Base-by-base conservation (phyloP, 2,329 filamentous ascomycete genomes). In the Neopestalotiopsis clavispora region DNA sequence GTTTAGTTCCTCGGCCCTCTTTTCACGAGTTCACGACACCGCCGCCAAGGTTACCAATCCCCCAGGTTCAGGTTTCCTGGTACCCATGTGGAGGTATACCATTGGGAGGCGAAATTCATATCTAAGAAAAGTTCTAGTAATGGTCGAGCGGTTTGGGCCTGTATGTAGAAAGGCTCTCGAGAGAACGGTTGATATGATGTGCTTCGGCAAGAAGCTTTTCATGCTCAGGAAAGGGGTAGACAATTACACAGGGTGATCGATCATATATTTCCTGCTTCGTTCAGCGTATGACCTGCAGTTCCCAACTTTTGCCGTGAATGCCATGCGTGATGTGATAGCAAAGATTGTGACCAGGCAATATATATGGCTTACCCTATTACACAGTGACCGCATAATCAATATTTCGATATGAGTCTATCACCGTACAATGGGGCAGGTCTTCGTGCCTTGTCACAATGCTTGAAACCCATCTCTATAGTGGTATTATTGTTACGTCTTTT, bases 71-170 rank as follows among this genome's bases (percentile, higher is more conserved):
- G 79, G 81, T 78, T 78, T 80, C 79, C 77, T 65, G 66, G 64
- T 75, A 76, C 77, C 80, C 82, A 80, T 80, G 81, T 79, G 83
- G 82, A 79, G 80, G 80, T 82, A 82, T 83, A 80, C 79, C 80
- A 45, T 58, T 23, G 62, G 64, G 49, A 79, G 80, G 82, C 83
- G 81, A 83, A 83, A 84, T 83, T 86, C 83, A 80, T 84, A 84
- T 86, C 83, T 86, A 83, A 82, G 78, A 87, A 88, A 86, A 85
- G 82, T 85, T 85, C 84, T 86, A 84, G 82, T 82, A 77, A 82
- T 84, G 84, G 83, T 86, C 82, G 82, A 83, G 81, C 82, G 81
- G 82, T 82, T 84, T 81, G 82, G 82, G 81, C 73, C 52, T 63
- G 66, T 74, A 71, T 77, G 69, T 74, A 83, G 78, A 81, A 79